Percentiles rank a stretch among this genome's conserved stretches.
Evolutionary conservation across 305 asterid genomes (phyloP).

Genomic region (Nicotiana rustica): DNA sequence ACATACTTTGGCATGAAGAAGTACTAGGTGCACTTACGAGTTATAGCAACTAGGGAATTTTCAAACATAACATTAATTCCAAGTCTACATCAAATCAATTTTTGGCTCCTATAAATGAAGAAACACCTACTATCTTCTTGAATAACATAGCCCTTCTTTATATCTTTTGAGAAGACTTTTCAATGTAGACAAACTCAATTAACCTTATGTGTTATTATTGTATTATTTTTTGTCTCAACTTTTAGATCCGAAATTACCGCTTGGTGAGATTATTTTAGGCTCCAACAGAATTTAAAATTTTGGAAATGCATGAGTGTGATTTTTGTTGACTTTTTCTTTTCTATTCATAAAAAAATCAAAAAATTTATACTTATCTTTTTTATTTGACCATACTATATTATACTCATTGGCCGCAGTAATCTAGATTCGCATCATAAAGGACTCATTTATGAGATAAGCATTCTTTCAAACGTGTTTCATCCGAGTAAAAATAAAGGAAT

Average conservation of each 20-base stretch:
- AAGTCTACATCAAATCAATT: slow-evolving; percentile 27
- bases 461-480: too few species aligned
- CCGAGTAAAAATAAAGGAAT: too few species aligned
- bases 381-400: too few species aligned
- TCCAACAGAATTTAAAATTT: background rate
- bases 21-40: too few species aligned
- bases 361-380: too few species aligned
- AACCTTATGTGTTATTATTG: background rate
- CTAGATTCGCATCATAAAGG: too few species aligned
- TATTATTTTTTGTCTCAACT: too few species aligned
- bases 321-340: background rate
- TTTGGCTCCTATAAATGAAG: slow-evolving; percentile 16
- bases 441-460: too few species aligned
- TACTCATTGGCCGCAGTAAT: too few species aligned
- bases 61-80: slow-evolving; percentile 12
- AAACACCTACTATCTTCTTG: background rate
- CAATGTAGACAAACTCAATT: slow-evolving; percentile 7
- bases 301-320: background rate
- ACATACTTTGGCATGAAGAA: too few species aligned
- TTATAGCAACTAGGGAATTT: slow-evolving; percentile 26
- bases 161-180: slow-evolving; percentile 12
- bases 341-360: background rate
- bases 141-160: slow-evolving; percentile 16
- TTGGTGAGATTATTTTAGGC: background rate
- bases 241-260: background rate